Conservation (phyloP, 2,329 filamentous ascomycete genomes). For the Microsporum audouinii region DNA sequence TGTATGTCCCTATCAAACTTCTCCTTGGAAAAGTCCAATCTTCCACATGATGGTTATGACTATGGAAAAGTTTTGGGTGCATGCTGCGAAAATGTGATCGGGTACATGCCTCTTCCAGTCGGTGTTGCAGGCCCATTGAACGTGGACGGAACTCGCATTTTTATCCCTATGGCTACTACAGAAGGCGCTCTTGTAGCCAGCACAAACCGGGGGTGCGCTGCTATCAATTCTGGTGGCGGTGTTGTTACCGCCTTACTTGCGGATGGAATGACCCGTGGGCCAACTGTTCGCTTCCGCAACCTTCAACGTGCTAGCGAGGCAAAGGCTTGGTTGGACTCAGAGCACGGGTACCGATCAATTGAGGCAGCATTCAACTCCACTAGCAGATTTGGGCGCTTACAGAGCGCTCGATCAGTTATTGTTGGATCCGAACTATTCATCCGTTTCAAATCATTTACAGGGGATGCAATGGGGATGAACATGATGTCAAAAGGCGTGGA, state of each 20-base stretch:
- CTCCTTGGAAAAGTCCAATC: conserved; percentile 47
- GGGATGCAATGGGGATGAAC: conserved; percentile 99
- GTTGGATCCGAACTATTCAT: conserved; percentile 93
- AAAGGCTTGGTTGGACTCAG: conserved; percentile 91
- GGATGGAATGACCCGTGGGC: conserved; percentile 98
- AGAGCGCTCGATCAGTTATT: conserved; percentile 79
- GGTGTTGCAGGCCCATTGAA: conserved; percentile 88
- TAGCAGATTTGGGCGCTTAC: conserved; percentile 80
- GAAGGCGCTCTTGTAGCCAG: conserved; percentile 94
- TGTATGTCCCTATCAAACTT: conserved; percentile 65
- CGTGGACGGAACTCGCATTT: conserved; percentile 90
- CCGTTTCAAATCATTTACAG: conserved; percentile 95
- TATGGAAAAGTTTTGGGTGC: conserved; percentile 90
- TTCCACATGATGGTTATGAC: conserved; percentile 89
- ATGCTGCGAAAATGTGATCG: conserved; percentile 97
- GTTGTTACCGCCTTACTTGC: conserved; percentile 80
- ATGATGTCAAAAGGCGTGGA: conserved; percentile 99
- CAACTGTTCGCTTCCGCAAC: conserved; percentile 83
- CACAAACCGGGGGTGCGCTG: conserved; percentile 86
- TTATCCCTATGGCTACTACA: conserved; percentile 96
- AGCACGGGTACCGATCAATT: conserved; percentile 69
- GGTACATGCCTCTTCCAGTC: conserved; percentile 82
- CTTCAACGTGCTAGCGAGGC: conserved; percentile 80
- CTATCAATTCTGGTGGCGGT: conserved; percentile 92
- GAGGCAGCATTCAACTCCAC: conserved; percentile 94